Evolutionary conservation across 768 basidiomycete genomes (phyloP), one percentile per base, ranked within the genome.

Genomic region (Russula ochroleuca): DNA sequence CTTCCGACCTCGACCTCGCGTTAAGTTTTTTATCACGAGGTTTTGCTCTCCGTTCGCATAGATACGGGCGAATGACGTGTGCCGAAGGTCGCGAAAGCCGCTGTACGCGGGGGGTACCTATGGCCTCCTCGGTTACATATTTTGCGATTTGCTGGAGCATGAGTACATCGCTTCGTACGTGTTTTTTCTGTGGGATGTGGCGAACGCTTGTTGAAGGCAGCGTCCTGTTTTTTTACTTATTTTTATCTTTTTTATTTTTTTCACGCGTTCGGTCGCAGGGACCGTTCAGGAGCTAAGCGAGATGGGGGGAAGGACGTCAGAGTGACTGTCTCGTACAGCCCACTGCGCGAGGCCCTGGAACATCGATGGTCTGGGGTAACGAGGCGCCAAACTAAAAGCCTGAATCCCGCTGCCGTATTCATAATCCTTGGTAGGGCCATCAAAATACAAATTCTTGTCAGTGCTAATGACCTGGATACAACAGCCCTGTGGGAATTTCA

Each of bases 101-200:
- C 88, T 98, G 73, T 98, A 97, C 70, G 85, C 88, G n/a, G 94
- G 94, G 1, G 92, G 92, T 13, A 88, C 90, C 17, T 95, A 93
- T 72, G 96, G 96, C 23, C 79, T 95, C 63, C 77, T 86, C 51
- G 96, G 96, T 17, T 99, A 93, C 75, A 92, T 97, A 70, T 97
- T 98, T 72, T 93, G 92, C 66, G 95, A 98, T 73, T 80, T 99
- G 60, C 78, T 94, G 61, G 80, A 83, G 60, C 96, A 97, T 70
- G 87, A 94, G 65, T 93, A 88, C 73, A 84, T 97, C 66, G 77
- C 86, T 51, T 84, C 87, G 96, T 95, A 76, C 76, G 94, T 74
- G 45, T 43, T 53, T 41, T 49, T 28, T 47, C 33, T 19, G 23
- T 57, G 2, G 51, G 13, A 5, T 56, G 17, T 37, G 23, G 17